Conservation (phyloP, 2,329 filamentous ascomycete species). For the Penicillium sp. region DNA sequence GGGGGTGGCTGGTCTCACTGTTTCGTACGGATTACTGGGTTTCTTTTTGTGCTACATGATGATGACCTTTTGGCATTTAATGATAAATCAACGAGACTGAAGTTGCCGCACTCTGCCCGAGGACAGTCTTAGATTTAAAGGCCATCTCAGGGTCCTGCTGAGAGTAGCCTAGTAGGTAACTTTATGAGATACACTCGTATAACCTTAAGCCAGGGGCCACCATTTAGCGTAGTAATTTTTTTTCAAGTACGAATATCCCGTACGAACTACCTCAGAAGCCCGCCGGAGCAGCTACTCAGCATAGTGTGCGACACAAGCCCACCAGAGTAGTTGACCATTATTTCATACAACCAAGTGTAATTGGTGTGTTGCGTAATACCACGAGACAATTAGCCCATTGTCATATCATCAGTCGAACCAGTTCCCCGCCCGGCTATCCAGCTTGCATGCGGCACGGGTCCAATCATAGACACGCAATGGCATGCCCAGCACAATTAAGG, state of each 20-base stretch:
- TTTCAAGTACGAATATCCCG: background rate
- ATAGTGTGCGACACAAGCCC: no score
- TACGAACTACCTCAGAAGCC: no score
- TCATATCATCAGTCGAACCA: background rate
- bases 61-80: background rate
- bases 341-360: background rate
- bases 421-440: background rate
- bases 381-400: slow-evolving; percentile 11
- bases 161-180: background rate
- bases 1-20: background rate
- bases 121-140: background rate
- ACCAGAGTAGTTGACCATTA: no score
- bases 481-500: slow-evolving; percentile 5
- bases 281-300: no score
- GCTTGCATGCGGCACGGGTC: background rate
- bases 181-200: background rate
- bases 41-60: background rate
- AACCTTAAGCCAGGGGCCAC: background rate
- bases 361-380: slow-evolving; percentile 10
- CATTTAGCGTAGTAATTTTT: background rate
- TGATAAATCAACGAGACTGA: background rate
- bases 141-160: background rate
- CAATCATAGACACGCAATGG: background rate
- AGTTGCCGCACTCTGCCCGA: background rate
- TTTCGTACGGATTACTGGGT: background rate